phyloP scores from a whole-genome alignment of 2,329 filamentous ascomycete genomes.

The Thielaviopsis musarum region DNA sequence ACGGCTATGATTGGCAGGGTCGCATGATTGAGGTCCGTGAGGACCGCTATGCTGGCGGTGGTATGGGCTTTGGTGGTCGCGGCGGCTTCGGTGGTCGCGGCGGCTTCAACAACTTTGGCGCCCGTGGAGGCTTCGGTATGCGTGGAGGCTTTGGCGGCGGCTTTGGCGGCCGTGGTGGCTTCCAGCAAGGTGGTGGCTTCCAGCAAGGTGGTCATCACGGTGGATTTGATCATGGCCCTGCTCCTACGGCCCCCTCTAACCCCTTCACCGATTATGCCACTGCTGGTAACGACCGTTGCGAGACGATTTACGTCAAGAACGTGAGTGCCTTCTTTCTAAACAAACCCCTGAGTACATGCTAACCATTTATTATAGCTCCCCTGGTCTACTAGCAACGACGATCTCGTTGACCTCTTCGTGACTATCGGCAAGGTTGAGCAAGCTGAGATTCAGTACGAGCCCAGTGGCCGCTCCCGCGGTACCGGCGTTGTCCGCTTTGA shows the following conservation, averaged over 20 bases:
- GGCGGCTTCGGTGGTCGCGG: conserved; percentile 44
- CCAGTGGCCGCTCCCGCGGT: conserved; percentile 84
- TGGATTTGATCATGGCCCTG: conserved; percentile 32
- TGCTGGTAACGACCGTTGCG: conserved; percentile 65
- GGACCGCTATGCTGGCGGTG: conserved; percentile 67
- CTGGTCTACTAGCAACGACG: conserved; percentile 98
- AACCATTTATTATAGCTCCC: conserved; percentile 47
- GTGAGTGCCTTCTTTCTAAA: conserved; percentile 38
- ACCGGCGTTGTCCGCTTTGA: conserved; percentile 96
- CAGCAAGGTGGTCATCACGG: conserved; percentile 23
- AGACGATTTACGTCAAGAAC: conserved; percentile 90
- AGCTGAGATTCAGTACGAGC: conserved; percentile 98
- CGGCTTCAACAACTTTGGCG: conserved; percentile 35
- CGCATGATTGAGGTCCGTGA: conserved; percentile 86
- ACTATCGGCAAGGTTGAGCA: conserved; percentile 97
- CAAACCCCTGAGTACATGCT: conserved; percentile 5
- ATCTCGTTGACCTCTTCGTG: conserved; percentile 87
- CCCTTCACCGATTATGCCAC: conserved; percentile 89
- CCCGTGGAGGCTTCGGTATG: conserved; percentile 32
- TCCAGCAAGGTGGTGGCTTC: conserved; percentile 22
- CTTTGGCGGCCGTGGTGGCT: conserved; percentile 26
- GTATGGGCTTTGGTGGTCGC: conserved; percentile 38
- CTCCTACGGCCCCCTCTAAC: conserved; percentile 48
- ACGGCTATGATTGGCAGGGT: conserved; percentile 97
- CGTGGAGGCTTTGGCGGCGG: conserved; percentile 28